Conservation (phyloP, 208 protist genomes). For the Tetramitus jugosus region DNA sequence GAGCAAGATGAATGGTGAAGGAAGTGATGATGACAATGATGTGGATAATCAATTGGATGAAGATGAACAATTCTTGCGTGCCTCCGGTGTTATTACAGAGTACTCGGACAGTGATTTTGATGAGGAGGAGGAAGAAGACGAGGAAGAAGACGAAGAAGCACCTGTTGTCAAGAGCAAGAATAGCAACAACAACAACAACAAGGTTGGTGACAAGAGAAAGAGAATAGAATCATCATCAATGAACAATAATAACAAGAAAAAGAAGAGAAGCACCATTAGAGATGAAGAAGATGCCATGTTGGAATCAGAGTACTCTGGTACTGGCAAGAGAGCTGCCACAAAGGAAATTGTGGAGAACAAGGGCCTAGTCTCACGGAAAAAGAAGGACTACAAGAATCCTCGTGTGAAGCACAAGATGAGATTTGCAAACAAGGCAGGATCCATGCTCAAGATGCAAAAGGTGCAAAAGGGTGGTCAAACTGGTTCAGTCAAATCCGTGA, state of each 20-base stretch:
- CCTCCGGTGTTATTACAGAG: background rate
- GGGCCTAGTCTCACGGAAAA: background rate
- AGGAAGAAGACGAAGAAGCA: background rate
- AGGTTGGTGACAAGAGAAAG: background rate
- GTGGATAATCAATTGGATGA: background rate
- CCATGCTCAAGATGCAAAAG: background rate
- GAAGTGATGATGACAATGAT: background rate
- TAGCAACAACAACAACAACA: too few relatives aligned
- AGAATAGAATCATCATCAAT: background rate
- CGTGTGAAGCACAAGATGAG: background rate
- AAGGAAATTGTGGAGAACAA: slow-evolving; percentile 3
- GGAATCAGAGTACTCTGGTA: background rate
- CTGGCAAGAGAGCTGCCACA: slow-evolving; percentile 9
- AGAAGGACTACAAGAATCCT: slow-evolving; percentile 15
- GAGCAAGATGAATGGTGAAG: background rate
- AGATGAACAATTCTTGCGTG: background rate
- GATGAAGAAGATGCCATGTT: background rate
- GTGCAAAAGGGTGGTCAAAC: too few relatives aligned
- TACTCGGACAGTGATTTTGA: background rate
- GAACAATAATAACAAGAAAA: background rate
- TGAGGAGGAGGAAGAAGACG: background rate
- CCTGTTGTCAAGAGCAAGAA: too few relatives aligned
- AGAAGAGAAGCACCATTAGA: background rate
- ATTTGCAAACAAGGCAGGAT: background rate
- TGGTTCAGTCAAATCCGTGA: too few relatives aligned